Conservation (phyloP, 2,329 filamentous ascomycete species). For the Penicillium freii region DNA sequence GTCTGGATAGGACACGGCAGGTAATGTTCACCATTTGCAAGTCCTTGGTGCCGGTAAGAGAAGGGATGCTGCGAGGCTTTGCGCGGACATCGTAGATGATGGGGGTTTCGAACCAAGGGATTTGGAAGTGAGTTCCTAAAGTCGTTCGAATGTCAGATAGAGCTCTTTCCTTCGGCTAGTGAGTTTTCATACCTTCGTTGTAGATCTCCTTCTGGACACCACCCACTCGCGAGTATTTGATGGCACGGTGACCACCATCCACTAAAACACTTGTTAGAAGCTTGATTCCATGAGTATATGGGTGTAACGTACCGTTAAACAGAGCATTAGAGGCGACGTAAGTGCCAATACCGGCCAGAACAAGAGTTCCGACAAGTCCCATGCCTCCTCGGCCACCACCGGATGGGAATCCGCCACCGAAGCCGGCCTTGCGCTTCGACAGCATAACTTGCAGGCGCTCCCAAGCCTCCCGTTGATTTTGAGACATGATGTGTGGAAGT, state of each 20-base stretch:
- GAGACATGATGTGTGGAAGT: slow-evolving; percentile 40
- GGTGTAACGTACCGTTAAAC: slow-evolving; percentile 59
- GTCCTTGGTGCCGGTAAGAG: slow-evolving; percentile 97
- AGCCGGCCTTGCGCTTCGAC: slow-evolving; percentile 49
- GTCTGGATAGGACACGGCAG: slow-evolving; percentile 94
- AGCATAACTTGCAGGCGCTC: slow-evolving; percentile 63
- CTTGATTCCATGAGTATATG: background rate
- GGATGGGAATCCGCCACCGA: slow-evolving; percentile 48
- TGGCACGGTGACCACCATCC: slow-evolving; percentile 96
- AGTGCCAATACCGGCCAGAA: slow-evolving; percentile 51
- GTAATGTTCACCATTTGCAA: slow-evolving; percentile 99
- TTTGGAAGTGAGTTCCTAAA: slow-evolving; percentile 81
- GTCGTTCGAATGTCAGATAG: slow-evolving; percentile 2
- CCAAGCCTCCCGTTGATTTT: slow-evolving; percentile 66
- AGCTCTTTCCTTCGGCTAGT: background rate
- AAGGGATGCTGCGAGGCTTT: slow-evolving; percentile 93
- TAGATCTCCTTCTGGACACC: slow-evolving; percentile 98
- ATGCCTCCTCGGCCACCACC: slow-evolving; percentile 55
- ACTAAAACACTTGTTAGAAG: slow-evolving; percentile 52
- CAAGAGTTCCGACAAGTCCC: slow-evolving; percentile 53
- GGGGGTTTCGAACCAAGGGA: slow-evolving; percentile 97
- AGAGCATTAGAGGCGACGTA: slow-evolving; percentile 56
- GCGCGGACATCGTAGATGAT: slow-evolving; percentile 97
- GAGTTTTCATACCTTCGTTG: slow-evolving; percentile 66
- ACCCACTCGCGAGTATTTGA: slow-evolving; percentile 92